phyloP scores from a whole-genome alignment of 2,329 filamentous ascomycete genomes.

The Sclerotinia glacialis region DNA sequence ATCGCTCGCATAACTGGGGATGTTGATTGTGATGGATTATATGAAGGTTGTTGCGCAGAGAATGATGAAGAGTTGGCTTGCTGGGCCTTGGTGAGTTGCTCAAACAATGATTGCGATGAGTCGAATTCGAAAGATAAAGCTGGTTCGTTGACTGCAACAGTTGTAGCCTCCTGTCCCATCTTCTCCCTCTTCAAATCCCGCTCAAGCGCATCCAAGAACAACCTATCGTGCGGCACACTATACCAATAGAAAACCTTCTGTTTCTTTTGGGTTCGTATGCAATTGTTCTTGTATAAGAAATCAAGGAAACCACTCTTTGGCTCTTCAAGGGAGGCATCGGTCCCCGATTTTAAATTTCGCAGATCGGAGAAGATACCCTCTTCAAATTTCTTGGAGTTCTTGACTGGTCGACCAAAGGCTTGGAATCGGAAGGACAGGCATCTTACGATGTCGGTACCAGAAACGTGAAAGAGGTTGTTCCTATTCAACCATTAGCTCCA shows the following conservation, averaged over 20 bases:
- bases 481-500: constrained; percentile 45
- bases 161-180: constrained; percentile 98
- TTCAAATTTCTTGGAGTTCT: constrained; percentile 99
- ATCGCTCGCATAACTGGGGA: constrained; percentile 88
- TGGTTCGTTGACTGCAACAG: constrained; percentile 92
- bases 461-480: constrained; percentile 99
- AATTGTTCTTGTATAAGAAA: constrained; percentile 99
- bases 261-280: constrained; percentile 99
- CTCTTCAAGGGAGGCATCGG: constrained; percentile 96
- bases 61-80: constrained; percentile 98
- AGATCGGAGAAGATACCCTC: constrained; percentile 99
- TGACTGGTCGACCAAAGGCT: constrained; percentile 95
- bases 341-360: constrained; percentile 96
- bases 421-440: constrained; percentile 98
- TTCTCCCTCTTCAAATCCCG: constrained; percentile 98
- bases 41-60: constrained; percentile 67
- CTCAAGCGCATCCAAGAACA: constrained; percentile 96
- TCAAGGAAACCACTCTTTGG: constrained; percentile 98
- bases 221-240: constrained; percentile 93
- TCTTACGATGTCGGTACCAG: constrained; percentile 96
- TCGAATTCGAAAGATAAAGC: constrained; percentile 98
- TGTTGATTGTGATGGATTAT: constrained; percentile 60
- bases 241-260: constrained; percentile 99
- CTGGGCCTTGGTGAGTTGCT: constrained; percentile 98
- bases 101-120: constrained; percentile 96